Percentiles rank a stretch among this genome's conserved stretches.
Conservation (phyloP, 768 basidiomycete species). For the Calocera cornea region DNA sequence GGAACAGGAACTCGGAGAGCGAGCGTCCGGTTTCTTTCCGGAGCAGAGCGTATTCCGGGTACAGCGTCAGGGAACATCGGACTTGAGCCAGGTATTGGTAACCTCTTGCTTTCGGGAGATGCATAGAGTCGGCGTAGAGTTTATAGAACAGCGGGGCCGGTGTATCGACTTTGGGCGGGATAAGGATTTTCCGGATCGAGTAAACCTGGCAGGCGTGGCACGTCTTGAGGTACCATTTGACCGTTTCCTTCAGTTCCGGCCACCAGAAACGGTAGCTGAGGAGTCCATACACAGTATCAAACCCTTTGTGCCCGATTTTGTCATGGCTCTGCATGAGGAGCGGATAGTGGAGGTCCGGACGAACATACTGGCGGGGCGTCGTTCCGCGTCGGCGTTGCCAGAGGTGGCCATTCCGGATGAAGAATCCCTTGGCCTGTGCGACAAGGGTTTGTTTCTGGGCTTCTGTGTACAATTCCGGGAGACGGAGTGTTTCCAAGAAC, state of each 20-base stretch:
- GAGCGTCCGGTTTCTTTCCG: constrained; percentile 20
- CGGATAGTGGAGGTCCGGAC: no score
- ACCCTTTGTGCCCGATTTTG: not conserved
- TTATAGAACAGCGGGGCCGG: constrained; percentile 25
- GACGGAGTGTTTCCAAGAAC: no score
- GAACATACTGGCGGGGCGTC: no score
- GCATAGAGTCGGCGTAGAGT: constrained; percentile 31
- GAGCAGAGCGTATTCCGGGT: constrained; percentile 24
- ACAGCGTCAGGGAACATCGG: constrained; percentile 24
- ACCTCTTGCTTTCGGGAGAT: constrained; percentile 25
- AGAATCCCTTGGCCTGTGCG: no score
- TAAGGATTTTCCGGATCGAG: constrained; percentile 15
- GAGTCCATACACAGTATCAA: not conserved
- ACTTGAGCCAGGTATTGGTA: constrained; percentile 27
- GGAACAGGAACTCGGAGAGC: constrained; percentile 25
- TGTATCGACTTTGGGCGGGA: constrained; percentile 17
- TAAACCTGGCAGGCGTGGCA: constrained; percentile 31
- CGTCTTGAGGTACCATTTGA: constrained; percentile 24
- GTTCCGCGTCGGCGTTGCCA: no score
- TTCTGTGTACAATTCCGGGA: no score
- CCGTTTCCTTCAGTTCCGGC: constrained; percentile 20
- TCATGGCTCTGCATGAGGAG: constrained; percentile 5
- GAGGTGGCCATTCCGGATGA: no score
- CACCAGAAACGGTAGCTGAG: constrained; percentile 22
- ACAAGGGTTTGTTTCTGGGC: no score